Evolutionary conservation across 805 yeast species (phyloP).

Genomic region (Yarrowia sp.): DNA sequence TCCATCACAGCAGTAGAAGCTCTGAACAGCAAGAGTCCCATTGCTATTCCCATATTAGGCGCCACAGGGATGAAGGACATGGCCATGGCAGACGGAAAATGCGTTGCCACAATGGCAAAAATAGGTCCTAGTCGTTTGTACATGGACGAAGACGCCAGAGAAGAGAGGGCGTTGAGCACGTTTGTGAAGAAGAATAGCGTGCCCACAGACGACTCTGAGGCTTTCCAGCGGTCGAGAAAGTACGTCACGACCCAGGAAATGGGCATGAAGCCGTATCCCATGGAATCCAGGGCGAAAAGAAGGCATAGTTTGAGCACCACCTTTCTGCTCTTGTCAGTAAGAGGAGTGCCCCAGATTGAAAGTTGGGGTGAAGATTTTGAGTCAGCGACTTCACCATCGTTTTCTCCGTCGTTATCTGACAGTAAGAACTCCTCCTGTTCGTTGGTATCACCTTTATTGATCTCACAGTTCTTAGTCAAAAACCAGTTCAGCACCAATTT

Average conservation of each 20-base stretch:
- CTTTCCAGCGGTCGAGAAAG: slow-evolving; percentile 63
- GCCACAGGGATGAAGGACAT: slow-evolving; percentile 61
- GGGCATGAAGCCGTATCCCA: slow-evolving; percentile 89
- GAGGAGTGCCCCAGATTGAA: slow-evolving; percentile 41
- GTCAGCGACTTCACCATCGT: no score
- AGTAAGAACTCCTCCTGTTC: background rate
- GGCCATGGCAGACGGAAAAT: slow-evolving; percentile 77
- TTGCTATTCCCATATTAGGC: slow-evolving; percentile 55
- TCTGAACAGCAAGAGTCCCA: slow-evolving; percentile 60
- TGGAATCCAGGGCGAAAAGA: slow-evolving; percentile 79
- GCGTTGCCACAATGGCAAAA: slow-evolving; percentile 73
- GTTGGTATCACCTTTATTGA: background rate
- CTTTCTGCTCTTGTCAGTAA: slow-evolving; percentile 42
- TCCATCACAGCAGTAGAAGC: slow-evolving; percentile 81
- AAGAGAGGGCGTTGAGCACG: slow-evolving; percentile 67
- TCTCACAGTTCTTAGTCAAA: slow-evolving; percentile 57
- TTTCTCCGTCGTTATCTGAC: no score
- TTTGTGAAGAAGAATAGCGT: slow-evolving; percentile 67
- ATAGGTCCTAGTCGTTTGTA: slow-evolving; percentile 79
- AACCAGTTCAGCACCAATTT: slow-evolving; percentile 57
- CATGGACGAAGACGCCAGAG: slow-evolving; percentile 76
- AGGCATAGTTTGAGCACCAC: slow-evolving; percentile 42
- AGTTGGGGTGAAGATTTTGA: background rate
- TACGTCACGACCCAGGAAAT: slow-evolving; percentile 88
- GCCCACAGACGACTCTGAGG: slow-evolving; percentile 67